These are phyloP conservation scores for Annulohypoxylon maeteangense DNA, from an alignment of 495 filamentous ascomycete species.

Conservation along the genomic window DNA sequence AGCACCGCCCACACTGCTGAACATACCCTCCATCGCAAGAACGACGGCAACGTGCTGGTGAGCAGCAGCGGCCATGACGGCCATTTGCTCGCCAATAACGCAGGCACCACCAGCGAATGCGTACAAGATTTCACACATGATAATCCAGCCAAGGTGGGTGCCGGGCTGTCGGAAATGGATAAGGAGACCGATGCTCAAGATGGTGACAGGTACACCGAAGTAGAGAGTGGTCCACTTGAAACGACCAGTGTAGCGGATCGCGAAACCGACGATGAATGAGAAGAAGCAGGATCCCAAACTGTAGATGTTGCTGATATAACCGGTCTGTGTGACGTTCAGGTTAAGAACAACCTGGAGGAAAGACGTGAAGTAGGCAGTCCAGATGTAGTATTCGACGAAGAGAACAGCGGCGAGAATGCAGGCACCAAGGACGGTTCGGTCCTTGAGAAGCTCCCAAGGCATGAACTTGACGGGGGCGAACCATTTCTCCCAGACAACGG, in stretches of 20 bases:
- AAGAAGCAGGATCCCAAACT: conserved; percentile 62
- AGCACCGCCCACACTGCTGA: conserved; percentile 70
- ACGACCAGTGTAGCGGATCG: conserved; percentile 65
- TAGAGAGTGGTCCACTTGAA: conserved; percentile 65
- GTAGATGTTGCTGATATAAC: conserved; percentile 62
- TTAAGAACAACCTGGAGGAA: conserved; percentile 71
- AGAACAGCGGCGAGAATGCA: conserved; percentile 62
- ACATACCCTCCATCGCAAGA: conserved; percentile 70
- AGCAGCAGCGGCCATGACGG: conserved; percentile 70
- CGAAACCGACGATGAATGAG: conserved; percentile 64
- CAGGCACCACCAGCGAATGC: conserved; percentile 69
- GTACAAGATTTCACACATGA: conserved; percentile 85
- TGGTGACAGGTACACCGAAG: conserved; percentile 69
- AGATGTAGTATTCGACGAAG: conserved; percentile 70
- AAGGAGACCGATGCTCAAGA: conserved; percentile 77
- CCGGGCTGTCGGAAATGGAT: conserved; percentile 73
- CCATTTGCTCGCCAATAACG: conserved; percentile 73
- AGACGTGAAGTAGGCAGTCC: conserved; percentile 67
- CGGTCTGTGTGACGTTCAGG: conserved; percentile 60
- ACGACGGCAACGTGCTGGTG: conserved; percentile 75
- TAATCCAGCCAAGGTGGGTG: conserved; percentile 69
- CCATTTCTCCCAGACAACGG: conserved; percentile 67
- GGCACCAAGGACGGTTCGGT: conserved; percentile 69
- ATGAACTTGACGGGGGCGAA: conserved; percentile 67
- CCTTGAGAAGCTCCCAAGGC: conserved; percentile 65